Conservation (phyloP, 2,329 filamentous ascomycete genomes). For the Diaporthe citrichinensis region DNA sequence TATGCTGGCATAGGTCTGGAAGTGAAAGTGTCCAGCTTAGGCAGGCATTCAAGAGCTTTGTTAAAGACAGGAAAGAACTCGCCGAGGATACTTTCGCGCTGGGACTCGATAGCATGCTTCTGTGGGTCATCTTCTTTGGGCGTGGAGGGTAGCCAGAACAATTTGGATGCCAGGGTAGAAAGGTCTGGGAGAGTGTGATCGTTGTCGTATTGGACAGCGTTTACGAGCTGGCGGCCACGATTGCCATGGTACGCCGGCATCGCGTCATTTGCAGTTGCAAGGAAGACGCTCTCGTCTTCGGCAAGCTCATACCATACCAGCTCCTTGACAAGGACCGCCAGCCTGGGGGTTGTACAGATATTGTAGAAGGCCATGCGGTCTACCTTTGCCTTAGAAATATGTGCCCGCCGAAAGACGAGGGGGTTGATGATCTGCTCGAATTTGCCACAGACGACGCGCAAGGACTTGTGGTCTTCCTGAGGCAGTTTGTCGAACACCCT, state of each 20-base stretch:
- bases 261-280: background rate
- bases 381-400: background rate
- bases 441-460: background rate
- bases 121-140: background rate
- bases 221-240: background rate
- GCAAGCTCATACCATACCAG: background rate
- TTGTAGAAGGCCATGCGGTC: background rate
- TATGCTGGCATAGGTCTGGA: background rate
- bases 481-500: background rate
- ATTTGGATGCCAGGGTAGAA: background rate
- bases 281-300: background rate
- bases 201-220: background rate
- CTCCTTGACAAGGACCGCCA: background rate
- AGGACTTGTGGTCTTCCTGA: background rate
- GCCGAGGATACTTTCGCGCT: background rate
- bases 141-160: background rate
- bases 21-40: background rate
- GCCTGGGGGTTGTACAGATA: background rate
- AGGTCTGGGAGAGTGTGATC: background rate
- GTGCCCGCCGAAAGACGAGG: background rate
- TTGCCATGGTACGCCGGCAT: background rate
- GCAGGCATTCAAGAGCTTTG: background rate
- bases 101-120: background rate
- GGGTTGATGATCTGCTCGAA: background rate
- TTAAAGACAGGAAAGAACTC: background rate